Conservation (phyloP, 805 yeast genomes). For the Saturnispora saitoi region DNA sequence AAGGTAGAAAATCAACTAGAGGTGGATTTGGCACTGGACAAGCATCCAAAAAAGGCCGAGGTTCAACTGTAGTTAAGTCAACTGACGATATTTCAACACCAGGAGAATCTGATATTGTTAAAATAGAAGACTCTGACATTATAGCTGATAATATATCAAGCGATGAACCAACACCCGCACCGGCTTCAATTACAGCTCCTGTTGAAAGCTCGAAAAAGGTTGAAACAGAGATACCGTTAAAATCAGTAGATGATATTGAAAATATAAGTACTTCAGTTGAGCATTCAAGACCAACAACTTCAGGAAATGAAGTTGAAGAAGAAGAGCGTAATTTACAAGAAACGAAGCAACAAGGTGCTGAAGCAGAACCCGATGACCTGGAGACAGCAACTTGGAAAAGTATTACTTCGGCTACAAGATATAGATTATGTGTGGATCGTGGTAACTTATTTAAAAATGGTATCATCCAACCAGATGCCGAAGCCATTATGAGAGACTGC, state of each 20-base stretch:
- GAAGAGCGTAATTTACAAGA: slow-evolving; percentile 12
- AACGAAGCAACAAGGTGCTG: slow-evolving; percentile 12
- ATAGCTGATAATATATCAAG: background rate
- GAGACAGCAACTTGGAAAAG: slow-evolving; percentile 80
- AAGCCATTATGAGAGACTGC: slow-evolving; percentile 60
- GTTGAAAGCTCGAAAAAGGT: background rate
- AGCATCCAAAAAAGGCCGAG: slow-evolving; percentile 30
- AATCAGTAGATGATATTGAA: background rate
- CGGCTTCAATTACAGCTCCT: background rate
- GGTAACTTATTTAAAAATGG: slow-evolving; percentile 54
- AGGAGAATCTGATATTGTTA: background rate
- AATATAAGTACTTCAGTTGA: background rate
- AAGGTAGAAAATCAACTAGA: slow-evolving; percentile 25
- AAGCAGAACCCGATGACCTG: slow-evolving; percentile 38
- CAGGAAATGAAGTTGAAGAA: slow-evolving; percentile 19
- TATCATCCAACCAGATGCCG: slow-evolving; percentile 54
- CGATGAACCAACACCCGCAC: background rate
- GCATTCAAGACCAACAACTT: background rate
- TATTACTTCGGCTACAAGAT: slow-evolving; percentile 71
- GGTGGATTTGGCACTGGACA: slow-evolving; percentile 25
- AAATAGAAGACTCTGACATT: background rate
- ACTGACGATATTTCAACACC: background rate
- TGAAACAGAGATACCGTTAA: background rate
- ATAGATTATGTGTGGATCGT: slow-evolving; percentile 63
- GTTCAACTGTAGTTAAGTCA: background rate